phyloP scores from a whole-genome alignment of 495 filamentous ascomycete species.

The Staphylotrichum tortipilum region DNA sequence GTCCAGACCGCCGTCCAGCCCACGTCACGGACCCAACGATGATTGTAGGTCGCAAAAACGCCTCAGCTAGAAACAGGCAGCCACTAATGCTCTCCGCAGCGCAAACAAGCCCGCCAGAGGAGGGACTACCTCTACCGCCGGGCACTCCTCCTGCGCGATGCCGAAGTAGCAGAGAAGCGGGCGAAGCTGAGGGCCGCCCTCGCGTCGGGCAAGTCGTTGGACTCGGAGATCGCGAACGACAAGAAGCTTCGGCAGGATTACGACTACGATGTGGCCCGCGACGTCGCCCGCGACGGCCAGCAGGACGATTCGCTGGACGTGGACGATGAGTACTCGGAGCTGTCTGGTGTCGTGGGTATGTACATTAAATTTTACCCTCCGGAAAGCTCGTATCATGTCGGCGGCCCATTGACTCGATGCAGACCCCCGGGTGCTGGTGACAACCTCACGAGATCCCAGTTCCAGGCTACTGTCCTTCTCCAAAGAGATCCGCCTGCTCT shows the following conservation, averaged over 20 bases:
- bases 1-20: too few relatives aligned
- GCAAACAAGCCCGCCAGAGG: conserved; percentile 73
- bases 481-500: conserved; percentile 88
- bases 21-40: too few relatives aligned
- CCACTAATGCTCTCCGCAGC: conserved; percentile 23
- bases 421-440: conserved; percentile 57
- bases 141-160: conserved; percentile 65
- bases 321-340: conserved; percentile 66
- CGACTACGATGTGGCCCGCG: conserved; percentile 81
- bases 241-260: conserved; percentile 77
- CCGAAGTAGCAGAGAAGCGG: conserved; percentile 85
- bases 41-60: conserved; percentile 7
- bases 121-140: conserved; percentile 89
- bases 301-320: conserved; percentile 61
- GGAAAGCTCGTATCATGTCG: too few relatives aligned
- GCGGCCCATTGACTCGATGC: background rate
- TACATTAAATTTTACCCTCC: too few relatives aligned
- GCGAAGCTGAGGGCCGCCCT: conserved; percentile 77
- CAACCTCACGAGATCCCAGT: conserved; percentile 81
- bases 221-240: conserved; percentile 82
- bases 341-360: conserved; percentile 24
- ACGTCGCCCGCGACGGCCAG: conserved; percentile 51
- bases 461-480: conserved; percentile 77
- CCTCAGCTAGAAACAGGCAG: background rate
- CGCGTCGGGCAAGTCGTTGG: conserved; percentile 71